Evolutionary conservation across 2,329 filamentous ascomycete genomes (phyloP).

Genomic region (Bipolaris gigantea): DNA sequence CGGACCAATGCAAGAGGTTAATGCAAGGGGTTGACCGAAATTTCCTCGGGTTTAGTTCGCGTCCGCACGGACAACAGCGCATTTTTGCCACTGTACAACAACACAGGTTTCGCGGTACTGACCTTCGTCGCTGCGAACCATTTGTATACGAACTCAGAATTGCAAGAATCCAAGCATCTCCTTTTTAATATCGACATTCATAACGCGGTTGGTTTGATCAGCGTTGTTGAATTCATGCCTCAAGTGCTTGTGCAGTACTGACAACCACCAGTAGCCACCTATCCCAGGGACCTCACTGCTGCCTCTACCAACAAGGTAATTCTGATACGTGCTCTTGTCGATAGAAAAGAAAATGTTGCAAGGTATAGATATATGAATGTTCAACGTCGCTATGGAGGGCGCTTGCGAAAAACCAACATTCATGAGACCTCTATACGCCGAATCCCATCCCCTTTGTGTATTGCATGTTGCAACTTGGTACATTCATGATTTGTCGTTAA

Average conservation of each 20-base stretch:
- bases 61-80: neutral
- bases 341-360: neutral
- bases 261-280: neutral
- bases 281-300: neutral
- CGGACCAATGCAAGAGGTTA: neutral
- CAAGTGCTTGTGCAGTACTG: neutral
- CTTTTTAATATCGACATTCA: neutral
- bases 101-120: neutral
- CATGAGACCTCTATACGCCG: neutral
- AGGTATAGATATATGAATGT: neutral
- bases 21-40: neutral
- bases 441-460: neutral
- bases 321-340: neutral
- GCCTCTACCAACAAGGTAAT: neutral
- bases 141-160: neutral
- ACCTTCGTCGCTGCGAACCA: neutral
- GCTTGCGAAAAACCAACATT: neutral
- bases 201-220: neutral
- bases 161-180: too few relatives aligned
- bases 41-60: neutral
- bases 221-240: neutral
- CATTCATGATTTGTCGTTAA: too few relatives aligned
- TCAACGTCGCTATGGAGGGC: neutral
- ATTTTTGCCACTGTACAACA: neutral
- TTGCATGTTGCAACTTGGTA: too few relatives aligned